Conservation (phyloP, 1,284 basidiomycete species). For the Coniferiporia weirii region DNA sequence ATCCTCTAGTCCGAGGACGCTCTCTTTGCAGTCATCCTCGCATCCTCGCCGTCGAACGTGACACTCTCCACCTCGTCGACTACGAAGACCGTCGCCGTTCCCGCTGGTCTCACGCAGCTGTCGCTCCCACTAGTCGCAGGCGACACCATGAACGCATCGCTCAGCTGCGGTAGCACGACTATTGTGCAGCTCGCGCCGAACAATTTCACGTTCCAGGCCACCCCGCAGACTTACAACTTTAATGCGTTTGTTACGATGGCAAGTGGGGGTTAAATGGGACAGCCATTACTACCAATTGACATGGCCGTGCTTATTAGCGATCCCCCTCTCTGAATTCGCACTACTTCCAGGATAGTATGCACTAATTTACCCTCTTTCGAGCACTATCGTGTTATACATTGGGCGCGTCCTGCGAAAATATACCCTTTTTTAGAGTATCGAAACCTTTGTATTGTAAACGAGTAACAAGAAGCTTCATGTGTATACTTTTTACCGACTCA, state of each 20-base stretch:
- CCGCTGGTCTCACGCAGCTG: slow-evolving; percentile 62
- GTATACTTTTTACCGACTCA: too few species aligned
- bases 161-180: slow-evolving; percentile 48
- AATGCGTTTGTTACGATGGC: slow-evolving; percentile 55
- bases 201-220: slow-evolving; percentile 48
- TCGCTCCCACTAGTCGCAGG: slow-evolving; percentile 54
- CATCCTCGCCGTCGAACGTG: slow-evolving; percentile 48
- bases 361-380: too few species aligned
- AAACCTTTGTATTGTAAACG: too few species aligned
- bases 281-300: neutral
- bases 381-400: too few species aligned
- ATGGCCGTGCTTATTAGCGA: too few species aligned
- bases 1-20: slow-evolving; percentile 42
- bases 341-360: too few species aligned
- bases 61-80: slow-evolving; percentile 46
- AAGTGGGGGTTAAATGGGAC: slow-evolving; percentile 4
- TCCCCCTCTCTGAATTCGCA: too few species aligned
- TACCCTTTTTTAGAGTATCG: too few species aligned
- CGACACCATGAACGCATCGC: slow-evolving; percentile 52
- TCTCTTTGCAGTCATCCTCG: slow-evolving; percentile 30
- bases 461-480: too few species aligned
- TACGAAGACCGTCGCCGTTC: slow-evolving; percentile 45
- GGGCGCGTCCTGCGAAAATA: too few species aligned
- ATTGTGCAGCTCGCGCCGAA: slow-evolving; percentile 46
- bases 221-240: slow-evolving; percentile 55